Percentiles rank a stretch among this genome's conserved stretches.
Conservation (phyloP, 2,329 filamentous ascomycete species). For the Pseudocercospora fijiensis region DNA sequence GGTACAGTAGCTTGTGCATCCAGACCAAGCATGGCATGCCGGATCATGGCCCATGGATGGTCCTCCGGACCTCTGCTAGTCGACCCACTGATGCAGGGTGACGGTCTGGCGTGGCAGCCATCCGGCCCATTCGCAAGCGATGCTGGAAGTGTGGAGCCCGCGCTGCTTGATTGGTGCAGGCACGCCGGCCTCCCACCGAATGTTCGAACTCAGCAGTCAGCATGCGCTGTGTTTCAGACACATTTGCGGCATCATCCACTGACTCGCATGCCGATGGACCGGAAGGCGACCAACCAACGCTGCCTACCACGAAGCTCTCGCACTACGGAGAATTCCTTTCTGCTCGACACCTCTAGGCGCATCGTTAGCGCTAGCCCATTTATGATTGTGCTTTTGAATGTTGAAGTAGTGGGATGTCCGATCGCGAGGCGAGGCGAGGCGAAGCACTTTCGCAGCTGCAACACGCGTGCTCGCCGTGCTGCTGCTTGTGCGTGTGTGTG, state of each 20-base stretch:
- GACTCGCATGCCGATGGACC: slow-evolving; percentile 12
- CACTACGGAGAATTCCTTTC: slow-evolving; percentile 22
- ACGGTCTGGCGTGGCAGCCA: slow-evolving; percentile 5
- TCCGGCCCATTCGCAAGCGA: slow-evolving; percentile 6
- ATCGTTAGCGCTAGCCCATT: slow-evolving; percentile 13
- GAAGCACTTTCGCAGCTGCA: neutral
- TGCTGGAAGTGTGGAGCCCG: neutral
- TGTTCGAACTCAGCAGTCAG: neutral
- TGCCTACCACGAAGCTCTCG: neutral
- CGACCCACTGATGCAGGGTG: slow-evolving; percentile 4
- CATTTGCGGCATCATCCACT: slow-evolving; percentile 9
- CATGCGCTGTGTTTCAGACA: slow-evolving; percentile 10
- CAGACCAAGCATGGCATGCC: slow-evolving; percentile 1
- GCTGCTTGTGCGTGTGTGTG: neutral
- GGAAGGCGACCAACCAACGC: slow-evolving; percentile 14
- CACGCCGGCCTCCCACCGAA: neutral
- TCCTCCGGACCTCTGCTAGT: neutral
- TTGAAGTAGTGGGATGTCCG: neutral
- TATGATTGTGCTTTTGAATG: neutral
- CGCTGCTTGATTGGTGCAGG: slow-evolving; percentile 1
- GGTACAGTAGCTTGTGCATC: slow-evolving; percentile 4
- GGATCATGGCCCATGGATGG: too few relatives aligned
- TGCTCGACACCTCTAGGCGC: slow-evolving; percentile 21
- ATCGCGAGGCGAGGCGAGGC: neutral
- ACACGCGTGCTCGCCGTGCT: neutral